Conservation (phyloP, 2,329 filamentous ascomycete genomes). For the Erysiphe pulchra region DNA sequence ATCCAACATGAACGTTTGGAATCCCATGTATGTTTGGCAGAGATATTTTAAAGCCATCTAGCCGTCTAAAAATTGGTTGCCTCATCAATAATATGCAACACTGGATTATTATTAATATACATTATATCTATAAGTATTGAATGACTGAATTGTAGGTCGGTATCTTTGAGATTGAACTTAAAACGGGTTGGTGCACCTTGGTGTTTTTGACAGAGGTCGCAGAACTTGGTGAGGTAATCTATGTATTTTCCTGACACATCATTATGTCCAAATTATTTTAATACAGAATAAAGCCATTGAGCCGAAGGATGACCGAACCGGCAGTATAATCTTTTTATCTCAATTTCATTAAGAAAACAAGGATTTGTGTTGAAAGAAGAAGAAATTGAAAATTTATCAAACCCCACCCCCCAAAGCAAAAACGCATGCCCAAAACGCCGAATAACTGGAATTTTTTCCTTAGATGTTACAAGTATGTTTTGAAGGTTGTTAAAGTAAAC, state of each 20-base stretch:
- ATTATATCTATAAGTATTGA: not conserved
- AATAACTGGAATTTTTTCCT: not conserved
- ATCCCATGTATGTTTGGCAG: not conserved
- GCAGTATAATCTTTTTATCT: not conserved
- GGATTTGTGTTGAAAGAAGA: not conserved
- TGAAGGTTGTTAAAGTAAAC: not conserved
- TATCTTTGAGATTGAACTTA: conserved; percentile 1
- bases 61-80: not conserved
- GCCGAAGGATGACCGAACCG: not conserved
- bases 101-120: not conserved
- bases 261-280: not conserved
- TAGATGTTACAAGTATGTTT: not conserved
- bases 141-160: not conserved
- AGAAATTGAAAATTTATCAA: too few species aligned
- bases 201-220: not conserved
- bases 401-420: not conserved
- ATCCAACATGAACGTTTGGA: not conserved
- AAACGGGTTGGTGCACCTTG: not conserved
- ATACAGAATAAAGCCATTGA: not conserved
- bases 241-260: not conserved
- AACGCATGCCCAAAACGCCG: not conserved
- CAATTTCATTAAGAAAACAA: not conserved
- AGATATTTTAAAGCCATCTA: not conserved
- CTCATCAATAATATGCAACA: not conserved
- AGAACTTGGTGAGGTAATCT: not conserved